phyloP scores from a whole-genome alignment of 306 rosid species.

The Cucurbita moschata region DNA sequence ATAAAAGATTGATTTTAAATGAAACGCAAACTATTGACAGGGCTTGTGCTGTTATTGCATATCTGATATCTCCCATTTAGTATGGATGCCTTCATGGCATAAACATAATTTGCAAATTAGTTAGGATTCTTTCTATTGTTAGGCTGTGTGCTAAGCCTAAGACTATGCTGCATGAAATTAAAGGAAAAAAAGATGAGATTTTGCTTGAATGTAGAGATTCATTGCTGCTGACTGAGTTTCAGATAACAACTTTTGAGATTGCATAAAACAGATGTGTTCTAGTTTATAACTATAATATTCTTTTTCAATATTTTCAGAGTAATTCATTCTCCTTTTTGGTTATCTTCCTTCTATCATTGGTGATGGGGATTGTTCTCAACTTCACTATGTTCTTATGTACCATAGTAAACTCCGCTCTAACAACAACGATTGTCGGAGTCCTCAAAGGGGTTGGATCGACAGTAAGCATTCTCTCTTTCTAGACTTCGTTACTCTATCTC shows the following conservation, averaged over 20 bases:
- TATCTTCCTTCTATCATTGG: slow-evolving; percentile 64
- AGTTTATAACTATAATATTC: neutral
- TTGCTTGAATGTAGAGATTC: neutral
- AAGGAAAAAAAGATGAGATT: neutral
- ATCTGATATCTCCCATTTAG: neutral
- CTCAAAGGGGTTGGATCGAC: slow-evolving; percentile 98
- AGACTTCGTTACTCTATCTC: neutral
- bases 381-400: slow-evolving; percentile 98
- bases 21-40: neutral
- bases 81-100: neutral
- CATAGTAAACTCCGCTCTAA: slow-evolving; percentile 80
- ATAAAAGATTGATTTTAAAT: neutral
- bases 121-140: neutral
- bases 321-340: slow-evolving; percentile 60
- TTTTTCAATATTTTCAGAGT: slow-evolving; percentile 36
- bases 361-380: slow-evolving; percentile 88
- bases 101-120: neutral
- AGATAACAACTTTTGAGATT: neutral
- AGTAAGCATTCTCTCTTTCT: slow-evolving; percentile 27
- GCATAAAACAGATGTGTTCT: neutral
- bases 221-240: neutral
- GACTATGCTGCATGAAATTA: neutral
- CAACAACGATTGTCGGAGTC: slow-evolving; percentile 92
- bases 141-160: neutral
- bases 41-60: neutral